phyloP scores from a whole-genome alignment of 192 early-diverging fungal species.

The Pilobolus umbonatus region DNA sequence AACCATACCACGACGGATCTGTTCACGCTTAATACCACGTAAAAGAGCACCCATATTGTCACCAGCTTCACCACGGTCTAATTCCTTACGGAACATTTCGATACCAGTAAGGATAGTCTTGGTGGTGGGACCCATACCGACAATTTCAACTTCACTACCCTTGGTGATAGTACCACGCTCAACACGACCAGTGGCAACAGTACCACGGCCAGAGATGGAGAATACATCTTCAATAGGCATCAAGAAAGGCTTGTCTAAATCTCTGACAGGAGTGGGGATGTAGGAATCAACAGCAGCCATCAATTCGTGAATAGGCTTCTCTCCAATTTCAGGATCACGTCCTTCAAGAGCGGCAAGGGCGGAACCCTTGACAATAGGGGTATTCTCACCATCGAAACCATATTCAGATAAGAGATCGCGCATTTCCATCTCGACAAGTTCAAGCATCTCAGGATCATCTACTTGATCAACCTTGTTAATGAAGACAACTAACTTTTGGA shows the following conservation, averaged over 20 bases:
- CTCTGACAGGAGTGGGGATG: conserved; percentile 89
- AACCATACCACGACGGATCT: conserved; percentile 92
- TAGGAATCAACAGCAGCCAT: conserved; percentile 89
- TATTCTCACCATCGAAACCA: conserved; percentile 87
- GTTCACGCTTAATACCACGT: conserved; percentile 96
- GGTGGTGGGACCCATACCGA: conserved; percentile 83
- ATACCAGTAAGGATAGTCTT: conserved; percentile 97
- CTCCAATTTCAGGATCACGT: conserved; percentile 85
- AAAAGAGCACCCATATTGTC: conserved; percentile 98
- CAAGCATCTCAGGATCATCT: conserved; percentile 95
- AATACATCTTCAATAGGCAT: conserved; percentile 99
- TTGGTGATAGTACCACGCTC: conserved; percentile 90
- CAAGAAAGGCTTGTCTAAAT: conserved; percentile 98
- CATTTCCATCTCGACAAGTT: conserved; percentile 99
- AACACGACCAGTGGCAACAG: conserved; percentile 92
- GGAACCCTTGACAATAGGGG: conserved; percentile 89
- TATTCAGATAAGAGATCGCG: conserved; percentile 89
- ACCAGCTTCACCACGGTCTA: conserved; percentile 94
- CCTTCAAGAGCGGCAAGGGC: conserved; percentile 94
- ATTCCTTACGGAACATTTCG: conserved; percentile 99
- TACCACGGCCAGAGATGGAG: conserved; percentile 97
- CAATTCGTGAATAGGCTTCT: conserved; percentile 82
- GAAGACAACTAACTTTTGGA: conserved; percentile 90
- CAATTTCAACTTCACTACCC: conserved; percentile 95
- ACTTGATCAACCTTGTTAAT: conserved; percentile 99